phyloP scores from a whole-genome alignment of 2,329 filamentous ascomycete genomes.

The Verticillium nubilum region DNA sequence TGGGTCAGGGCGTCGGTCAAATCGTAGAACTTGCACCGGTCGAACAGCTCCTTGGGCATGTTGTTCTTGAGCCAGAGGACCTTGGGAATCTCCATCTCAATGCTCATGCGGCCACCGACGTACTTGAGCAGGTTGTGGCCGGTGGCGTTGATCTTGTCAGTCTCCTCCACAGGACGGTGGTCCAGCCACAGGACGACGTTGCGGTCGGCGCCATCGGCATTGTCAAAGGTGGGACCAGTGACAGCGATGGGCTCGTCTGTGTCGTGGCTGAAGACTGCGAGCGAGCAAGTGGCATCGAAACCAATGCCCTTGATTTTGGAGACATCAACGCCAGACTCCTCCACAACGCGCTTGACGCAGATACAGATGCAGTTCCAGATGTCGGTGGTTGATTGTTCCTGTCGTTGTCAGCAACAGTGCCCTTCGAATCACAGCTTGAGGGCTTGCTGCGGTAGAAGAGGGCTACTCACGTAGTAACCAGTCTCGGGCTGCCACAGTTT shows the following conservation, averaged over 20 bases:
- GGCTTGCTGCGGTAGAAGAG: not conserved
- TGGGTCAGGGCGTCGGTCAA: slow-evolving; percentile 89
- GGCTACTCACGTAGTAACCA: slow-evolving; percentile 61
- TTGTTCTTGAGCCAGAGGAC: slow-evolving; percentile 98
- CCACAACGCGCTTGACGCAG: slow-evolving; percentile 77
- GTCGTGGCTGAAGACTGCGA: slow-evolving; percentile 83
- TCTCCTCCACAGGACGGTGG: slow-evolving; percentile 86
- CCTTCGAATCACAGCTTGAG: not conserved
- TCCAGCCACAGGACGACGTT: slow-evolving; percentile 98
- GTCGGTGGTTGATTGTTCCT: slow-evolving; percentile 96
- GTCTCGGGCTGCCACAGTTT: slow-evolving; percentile 74
- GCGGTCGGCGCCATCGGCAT: slow-evolving; percentile 73
- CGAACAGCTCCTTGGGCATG: slow-evolving; percentile 89
- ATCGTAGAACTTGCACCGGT: slow-evolving; percentile 95
- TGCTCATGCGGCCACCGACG: slow-evolving; percentile 96
- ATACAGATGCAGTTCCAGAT: slow-evolving; percentile 95
- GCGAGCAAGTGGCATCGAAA: slow-evolving; percentile 97
- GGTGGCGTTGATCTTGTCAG: slow-evolving; percentile 87
- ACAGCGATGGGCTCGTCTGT: slow-evolving; percentile 90
- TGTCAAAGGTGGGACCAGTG: slow-evolving; percentile 73
- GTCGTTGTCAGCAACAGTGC: slow-evolving; percentile 4
- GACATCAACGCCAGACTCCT: slow-evolving; percentile 73
- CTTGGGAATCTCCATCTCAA: slow-evolving; percentile 99
- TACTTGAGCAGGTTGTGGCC: slow-evolving; percentile 90
- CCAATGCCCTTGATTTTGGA: slow-evolving; percentile 80